Conservation (phyloP, 1,284 basidiomycete species). For the Thecaphora thlaspeos region DNA sequence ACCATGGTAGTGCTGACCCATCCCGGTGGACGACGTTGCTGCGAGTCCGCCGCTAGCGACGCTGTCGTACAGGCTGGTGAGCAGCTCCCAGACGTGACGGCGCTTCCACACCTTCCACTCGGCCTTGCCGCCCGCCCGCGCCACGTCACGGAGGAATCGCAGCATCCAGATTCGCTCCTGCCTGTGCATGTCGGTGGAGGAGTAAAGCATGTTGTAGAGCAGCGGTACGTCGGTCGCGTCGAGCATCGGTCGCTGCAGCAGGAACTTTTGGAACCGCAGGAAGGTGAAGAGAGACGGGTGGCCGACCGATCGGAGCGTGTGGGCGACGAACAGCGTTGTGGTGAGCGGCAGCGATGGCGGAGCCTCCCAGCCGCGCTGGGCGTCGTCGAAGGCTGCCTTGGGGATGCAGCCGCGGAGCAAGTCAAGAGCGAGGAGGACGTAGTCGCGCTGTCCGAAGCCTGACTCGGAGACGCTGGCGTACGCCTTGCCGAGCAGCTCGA, state of each 20-base stretch:
- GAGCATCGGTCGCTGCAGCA: slow-evolving; percentile 76
- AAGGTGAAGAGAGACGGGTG: slow-evolving; percentile 78
- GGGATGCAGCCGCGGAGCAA: slow-evolving; percentile 61
- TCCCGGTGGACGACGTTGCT: neutral
- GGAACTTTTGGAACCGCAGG: slow-evolving; percentile 74
- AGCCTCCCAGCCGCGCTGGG: slow-evolving; percentile 32
- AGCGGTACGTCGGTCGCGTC: slow-evolving; percentile 78
- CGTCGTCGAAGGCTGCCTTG: slow-evolving; percentile 21
- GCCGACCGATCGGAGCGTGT: slow-evolving; percentile 74
- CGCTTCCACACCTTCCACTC: slow-evolving; percentile 81
- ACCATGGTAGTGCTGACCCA: slow-evolving; percentile 4
- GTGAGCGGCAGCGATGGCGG: slow-evolving; percentile 68
- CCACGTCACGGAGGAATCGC: slow-evolving; percentile 76
- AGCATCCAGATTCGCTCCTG: slow-evolving; percentile 81
- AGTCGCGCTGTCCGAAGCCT: slow-evolving; percentile 76
- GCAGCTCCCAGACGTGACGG: slow-evolving; percentile 80
- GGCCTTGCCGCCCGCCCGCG: slow-evolving; percentile 65
- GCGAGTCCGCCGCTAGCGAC: slow-evolving; percentile 58
- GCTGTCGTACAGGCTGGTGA: slow-evolving; percentile 74
- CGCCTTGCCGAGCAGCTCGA: slow-evolving; percentile 60
- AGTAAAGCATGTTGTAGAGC: slow-evolving; percentile 79
- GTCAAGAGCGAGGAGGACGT: slow-evolving; percentile 73
- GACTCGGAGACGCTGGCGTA: slow-evolving; percentile 61
- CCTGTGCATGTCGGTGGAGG: slow-evolving; percentile 72
- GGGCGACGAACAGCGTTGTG: slow-evolving; percentile 74